These are phyloP conservation scores for Boletus subparvulus DNA, from an alignment of 768 basidiomycete species.

Conservation along the genomic window DNA sequence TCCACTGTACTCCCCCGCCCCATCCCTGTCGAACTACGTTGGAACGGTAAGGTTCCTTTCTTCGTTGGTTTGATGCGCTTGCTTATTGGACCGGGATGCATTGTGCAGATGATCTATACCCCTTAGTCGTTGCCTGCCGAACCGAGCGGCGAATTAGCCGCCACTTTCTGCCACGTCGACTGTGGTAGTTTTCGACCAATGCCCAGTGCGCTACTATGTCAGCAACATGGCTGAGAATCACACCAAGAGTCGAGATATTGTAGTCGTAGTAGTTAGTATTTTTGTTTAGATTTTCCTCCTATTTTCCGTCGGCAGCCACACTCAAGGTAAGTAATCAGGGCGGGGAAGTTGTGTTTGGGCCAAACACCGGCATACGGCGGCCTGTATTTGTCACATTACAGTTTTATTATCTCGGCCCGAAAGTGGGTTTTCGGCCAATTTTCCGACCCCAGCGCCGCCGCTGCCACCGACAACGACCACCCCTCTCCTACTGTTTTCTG, in stretches of 20 bases:
- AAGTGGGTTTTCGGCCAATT: conserved; percentile 60
- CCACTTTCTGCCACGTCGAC: not conserved
- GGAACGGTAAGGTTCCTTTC: conserved; percentile 7
- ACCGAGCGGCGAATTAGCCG: conserved; percentile 3
- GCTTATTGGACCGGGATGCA: conserved; percentile 5
- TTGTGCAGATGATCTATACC: not conserved
- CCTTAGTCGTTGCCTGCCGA: not conserved
- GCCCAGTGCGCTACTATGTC: not conserved
- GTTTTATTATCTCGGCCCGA: conserved; percentile 51
- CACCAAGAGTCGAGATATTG: not conserved
- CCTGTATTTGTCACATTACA: conserved; percentile 29
- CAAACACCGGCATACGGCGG: conserved; percentile 35
- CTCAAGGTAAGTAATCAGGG: conserved; percentile 31
- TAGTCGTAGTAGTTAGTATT: conserved; percentile 10
- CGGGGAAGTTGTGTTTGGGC: conserved; percentile 25
- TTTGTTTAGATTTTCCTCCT: conserved; percentile 13
- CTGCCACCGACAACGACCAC: conserved; percentile 49
- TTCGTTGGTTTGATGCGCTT: not conserved
- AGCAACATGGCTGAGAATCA: not conserved
- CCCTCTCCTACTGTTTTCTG: conserved; percentile 27
- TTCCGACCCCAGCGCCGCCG: conserved; percentile 59
- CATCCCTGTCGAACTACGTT: not conserved
- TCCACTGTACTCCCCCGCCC: not conserved
- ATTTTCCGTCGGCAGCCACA: not conserved
- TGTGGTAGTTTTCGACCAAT: not conserved